Percentiles rank a stretch among this genome's conserved stretches.
Conservation (phyloP, 148 eudicot species). For the Dysphania ambrosioides region DNA sequence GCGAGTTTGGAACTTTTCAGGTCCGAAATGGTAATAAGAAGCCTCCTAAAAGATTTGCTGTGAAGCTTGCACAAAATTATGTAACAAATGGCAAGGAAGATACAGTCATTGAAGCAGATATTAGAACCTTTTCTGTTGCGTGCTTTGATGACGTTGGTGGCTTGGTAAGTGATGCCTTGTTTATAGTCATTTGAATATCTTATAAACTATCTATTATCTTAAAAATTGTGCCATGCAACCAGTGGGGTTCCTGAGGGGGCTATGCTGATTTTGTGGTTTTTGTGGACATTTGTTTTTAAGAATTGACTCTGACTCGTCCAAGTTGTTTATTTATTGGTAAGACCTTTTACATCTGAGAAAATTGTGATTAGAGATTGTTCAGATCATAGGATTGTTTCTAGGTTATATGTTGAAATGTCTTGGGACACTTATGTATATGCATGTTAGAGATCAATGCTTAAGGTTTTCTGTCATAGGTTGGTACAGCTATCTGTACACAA, state of each 20-base stretch:
- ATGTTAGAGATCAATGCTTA: background rate
- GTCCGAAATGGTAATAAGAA: constrained; percentile 69
- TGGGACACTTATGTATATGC: background rate
- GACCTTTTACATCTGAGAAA: background rate
- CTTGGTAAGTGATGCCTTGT: constrained; percentile 49
- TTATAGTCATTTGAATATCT: background rate
- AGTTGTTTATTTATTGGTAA: background rate
- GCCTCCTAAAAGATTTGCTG: constrained; percentile 87
- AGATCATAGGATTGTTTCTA: background rate
- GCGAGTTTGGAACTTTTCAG: constrained; percentile 75
- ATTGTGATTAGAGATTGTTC: background rate
- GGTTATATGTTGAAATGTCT: background rate
- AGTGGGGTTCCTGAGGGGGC: background rate
- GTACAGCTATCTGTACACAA: background rate
- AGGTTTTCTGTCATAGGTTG: background rate
- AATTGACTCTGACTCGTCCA: background rate
- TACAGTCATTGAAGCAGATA: constrained; percentile 76
- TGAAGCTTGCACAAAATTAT: constrained; percentile 69
- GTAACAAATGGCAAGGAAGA: constrained; percentile 62
- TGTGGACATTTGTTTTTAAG: background rate
- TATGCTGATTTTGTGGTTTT: background rate
- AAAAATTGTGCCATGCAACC: background rate
- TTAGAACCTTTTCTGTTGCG: constrained; percentile 87
- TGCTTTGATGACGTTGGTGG: constrained; percentile 98
- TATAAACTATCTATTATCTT: background rate